Percentiles rank a stretch among this genome's conserved stretches.
These are phyloP conservation scores for Aegilops bicornis DNA, from an alignment of 176 grass and related monocot genomes.

Conservation along the genomic window DNA sequence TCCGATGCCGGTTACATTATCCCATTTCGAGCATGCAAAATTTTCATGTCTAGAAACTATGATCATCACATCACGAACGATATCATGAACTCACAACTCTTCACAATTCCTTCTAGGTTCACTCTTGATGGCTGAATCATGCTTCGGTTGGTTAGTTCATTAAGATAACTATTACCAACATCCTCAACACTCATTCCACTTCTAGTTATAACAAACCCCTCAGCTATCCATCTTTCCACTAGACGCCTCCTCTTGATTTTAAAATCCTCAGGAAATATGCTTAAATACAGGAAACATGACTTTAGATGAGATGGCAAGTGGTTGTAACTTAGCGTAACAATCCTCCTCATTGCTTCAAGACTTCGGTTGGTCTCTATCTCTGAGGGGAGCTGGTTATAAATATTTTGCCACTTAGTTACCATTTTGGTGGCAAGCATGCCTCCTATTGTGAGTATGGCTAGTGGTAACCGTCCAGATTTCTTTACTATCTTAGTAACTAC, in stretches of 20 bases:
- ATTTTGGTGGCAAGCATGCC: no score
- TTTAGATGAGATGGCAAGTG: no score
- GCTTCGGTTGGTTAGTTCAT: not conserved
- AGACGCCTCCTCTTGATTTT: no score
- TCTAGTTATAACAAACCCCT: no score
- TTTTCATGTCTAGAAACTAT: no score
- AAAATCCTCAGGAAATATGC: not conserved
- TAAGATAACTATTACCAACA: not conserved
- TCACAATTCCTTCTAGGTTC: not conserved
- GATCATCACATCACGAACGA: no score
- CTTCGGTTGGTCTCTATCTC: not conserved
- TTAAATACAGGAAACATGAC: no score
- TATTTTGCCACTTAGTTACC: not conserved
- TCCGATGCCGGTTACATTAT: rapidly evolving
- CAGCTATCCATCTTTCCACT: no score
- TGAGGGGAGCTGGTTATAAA: not conserved
- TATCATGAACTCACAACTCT: not conserved
- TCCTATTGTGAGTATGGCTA: not conserved
- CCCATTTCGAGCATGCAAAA: rapidly evolving
- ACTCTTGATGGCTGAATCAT: not conserved
- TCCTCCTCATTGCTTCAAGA: no score
- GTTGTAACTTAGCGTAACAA: no score
- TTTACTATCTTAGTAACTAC: not conserved
- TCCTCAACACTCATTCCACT: rapidly evolving
- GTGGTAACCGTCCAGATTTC: not conserved